Evolutionary conservation across 2,329 filamentous ascomycete genomes (phyloP), one percentile per base, ranked within the genome.

Genomic region (Fusarium secorum): DNA sequence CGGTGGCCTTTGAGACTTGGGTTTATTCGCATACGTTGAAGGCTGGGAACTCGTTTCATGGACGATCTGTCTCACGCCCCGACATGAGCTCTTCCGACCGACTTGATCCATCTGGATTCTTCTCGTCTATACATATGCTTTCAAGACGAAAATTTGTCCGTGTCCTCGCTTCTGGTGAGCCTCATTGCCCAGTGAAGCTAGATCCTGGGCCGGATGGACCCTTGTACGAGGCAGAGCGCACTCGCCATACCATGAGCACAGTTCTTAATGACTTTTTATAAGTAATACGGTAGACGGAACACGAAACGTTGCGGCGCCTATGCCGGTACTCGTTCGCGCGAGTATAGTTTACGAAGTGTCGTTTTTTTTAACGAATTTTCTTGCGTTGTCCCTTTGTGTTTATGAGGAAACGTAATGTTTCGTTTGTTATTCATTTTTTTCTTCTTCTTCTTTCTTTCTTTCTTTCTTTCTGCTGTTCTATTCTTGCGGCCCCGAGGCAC

Each of bases 1-100:
- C 78, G 78, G 79, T 73, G 77, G 78, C 77, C 72, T 66, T 68
- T 55, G 69, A 66, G 71, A 71, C 60, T 59, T 61, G 45, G 66
- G 62, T 66, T 70, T 64, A 59, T 67, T 69, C 56, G 24, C 62
- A 66, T 71, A 63, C 42, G 68, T 66, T 57, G 53, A 52, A 41
- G 54, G 69, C 60, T 60, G 56, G 61, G 49, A 60, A 44, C 39
- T 51, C 36, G 44, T 59, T 65, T 64, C 36, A 61, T 63, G 53
- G 60, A 62, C 49, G 62, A 49, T 53, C 39, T 52, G 49, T 45
- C 51, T 36, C 26, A 62, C 38, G 53, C 49, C 54, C 64, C 54
- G 36, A 59, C 48, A 66, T 62, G 24, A 53, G 49, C 41, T 56
- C 28, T 48, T 67, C 58, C 41, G 55, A 55, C 60, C 36, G 44